phyloP scores from a whole-genome alignment of 306 rosid species.

The Senna tora region DNA sequence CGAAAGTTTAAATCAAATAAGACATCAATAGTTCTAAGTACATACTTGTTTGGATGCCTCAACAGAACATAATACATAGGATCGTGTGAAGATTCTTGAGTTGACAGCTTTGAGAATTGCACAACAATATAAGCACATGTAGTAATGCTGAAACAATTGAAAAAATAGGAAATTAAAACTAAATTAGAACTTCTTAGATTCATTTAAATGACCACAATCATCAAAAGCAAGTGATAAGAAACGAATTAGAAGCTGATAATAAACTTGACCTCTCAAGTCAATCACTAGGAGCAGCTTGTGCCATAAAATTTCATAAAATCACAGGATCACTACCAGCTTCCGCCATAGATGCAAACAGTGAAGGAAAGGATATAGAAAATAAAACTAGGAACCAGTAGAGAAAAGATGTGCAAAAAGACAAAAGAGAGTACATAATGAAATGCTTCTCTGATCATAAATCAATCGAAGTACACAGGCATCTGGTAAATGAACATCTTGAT shows the following conservation, averaged over 20 bases:
- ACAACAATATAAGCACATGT: slow-evolving; percentile 65
- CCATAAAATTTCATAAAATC: no score
- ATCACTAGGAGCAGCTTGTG: no score
- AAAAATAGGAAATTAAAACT: slow-evolving; percentile 21
- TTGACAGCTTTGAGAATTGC: slow-evolving; percentile 73
- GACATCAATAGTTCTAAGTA: slow-evolving; percentile 31
- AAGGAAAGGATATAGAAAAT: no score
- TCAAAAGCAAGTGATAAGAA: slow-evolving; percentile 22
- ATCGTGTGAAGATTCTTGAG: slow-evolving; percentile 67
- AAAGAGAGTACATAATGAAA: no score
- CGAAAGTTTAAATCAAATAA: background rate
- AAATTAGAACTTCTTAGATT: slow-evolving; percentile 27
- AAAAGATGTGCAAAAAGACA: no score
- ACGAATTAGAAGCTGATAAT: slow-evolving; percentile 28
- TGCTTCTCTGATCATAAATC: no score
- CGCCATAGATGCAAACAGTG: no score
- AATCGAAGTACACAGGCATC: no score
- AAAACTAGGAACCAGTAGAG: no score
- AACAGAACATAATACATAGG: slow-evolving; percentile 69
- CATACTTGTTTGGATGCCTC: slow-evolving; percentile 66
- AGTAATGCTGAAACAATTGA: slow-evolving; percentile 56
- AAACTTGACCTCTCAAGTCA: slow-evolving; percentile 26
- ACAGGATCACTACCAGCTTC: no score
- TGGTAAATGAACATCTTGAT: no score
- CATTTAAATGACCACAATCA: background rate